A percentile compares a stretch with the other conserved stretches of the same genome.
phyloP scores from a whole-genome alignment of 176 grass and related monocot species.

The Melocanna baccifera region DNA sequence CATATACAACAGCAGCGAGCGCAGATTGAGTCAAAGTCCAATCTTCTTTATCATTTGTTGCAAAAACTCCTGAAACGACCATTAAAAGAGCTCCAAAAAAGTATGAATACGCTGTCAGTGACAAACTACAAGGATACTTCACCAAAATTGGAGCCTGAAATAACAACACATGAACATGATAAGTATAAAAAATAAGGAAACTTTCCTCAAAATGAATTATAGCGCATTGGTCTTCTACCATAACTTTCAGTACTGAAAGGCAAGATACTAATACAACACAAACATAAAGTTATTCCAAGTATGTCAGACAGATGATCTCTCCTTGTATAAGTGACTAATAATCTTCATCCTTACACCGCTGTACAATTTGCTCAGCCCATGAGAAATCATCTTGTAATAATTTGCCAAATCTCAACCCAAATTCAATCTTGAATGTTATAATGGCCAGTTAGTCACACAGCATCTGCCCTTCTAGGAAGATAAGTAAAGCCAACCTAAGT shows the following conservation, averaged over 20 bases:
- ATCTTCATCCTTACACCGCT: not conserved
- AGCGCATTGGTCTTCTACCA: not conserved
- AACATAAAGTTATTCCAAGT: not conserved
- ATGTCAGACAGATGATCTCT: not conserved
- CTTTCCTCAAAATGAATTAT: not conserved
- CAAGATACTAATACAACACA: conserved; percentile 6
- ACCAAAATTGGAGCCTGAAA: conserved; percentile 82
- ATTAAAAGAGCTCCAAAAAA: conserved; percentile 82
- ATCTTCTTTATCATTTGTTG: conserved; percentile 46
- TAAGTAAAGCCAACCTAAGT: not conserved
- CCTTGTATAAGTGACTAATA: not conserved
- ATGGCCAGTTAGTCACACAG: not conserved
- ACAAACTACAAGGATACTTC: conserved; percentile 74
- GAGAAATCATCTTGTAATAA: conserved; percentile 18
- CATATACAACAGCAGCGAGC: conserved; percentile 72
- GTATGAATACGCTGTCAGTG: conserved; percentile 83
- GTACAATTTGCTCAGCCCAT: not conserved
- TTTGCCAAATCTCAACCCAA: not conserved
- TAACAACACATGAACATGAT: not conserved
- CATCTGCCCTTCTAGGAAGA: not conserved
- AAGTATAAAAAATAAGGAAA: conserved; percentile 23
- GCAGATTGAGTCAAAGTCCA: conserved; percentile 78
- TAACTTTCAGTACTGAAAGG: not conserved
- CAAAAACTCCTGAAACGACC: conserved; percentile 63
- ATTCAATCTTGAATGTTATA: not conserved